Evolutionary conservation across 257 asterid genomes (phyloP), one percentile per base, ranked within the genome.

Genomic region (Capsicum pubescens): DNA sequence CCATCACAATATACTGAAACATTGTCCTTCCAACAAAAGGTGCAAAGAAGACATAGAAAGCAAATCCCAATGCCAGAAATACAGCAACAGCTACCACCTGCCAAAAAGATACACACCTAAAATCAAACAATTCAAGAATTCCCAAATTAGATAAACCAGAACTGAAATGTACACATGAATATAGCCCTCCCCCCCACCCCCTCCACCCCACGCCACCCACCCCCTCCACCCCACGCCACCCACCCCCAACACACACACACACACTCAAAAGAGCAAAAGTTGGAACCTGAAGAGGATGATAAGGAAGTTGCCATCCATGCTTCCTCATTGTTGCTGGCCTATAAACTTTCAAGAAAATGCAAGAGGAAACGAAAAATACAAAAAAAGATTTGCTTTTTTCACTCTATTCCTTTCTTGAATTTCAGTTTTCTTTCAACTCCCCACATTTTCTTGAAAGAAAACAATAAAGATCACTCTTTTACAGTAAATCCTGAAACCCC

Each of bases 71-170:
- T 87, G 99, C 99, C 87, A 97, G 91, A 91, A 97, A 97, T 2
- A 95, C 99, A 84, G 99, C 98, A 80, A 97, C 99, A 84, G 99
- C 99, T 2, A 97, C 99, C 87, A 97, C 98, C 99, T 97, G 96
- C 87, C 88, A 39, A 39, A 39, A 59, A 83, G 12, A 82, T 17
- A 68, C 39, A 85, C 42, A 71, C 16, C 68, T 58, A 79, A 82
- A 79, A 79, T 86, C 85, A 61, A 82, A 79, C 67, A 67, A 61
- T 66, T 64, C 21, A 39, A 76, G 59, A 78, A 26, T 61, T 56
- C 59, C 44, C 80, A 56, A 54, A 54, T 55, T 13, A 77, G 46
- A 76, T 68, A 52, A 50, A 52, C 26, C 61, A 76, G 0, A 54
- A 0, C 64, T 54, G 8, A 54, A 77, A 14, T 77, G 64, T 77